Conservation (phyloP, 352 stramenopile genomes). For the Phytophthora rubi region DNA sequence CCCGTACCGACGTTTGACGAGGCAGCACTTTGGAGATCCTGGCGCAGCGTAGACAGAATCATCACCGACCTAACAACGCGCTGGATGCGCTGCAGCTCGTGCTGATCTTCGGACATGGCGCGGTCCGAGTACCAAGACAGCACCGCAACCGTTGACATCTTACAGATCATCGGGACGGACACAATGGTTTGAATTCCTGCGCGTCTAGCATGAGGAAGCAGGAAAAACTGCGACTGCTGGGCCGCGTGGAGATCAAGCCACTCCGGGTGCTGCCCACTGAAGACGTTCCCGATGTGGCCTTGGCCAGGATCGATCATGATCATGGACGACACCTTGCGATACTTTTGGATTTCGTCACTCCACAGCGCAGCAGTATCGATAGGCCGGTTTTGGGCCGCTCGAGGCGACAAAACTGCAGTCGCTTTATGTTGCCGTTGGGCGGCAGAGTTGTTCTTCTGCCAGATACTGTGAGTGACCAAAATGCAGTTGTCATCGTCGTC, state of each 20-base stretch:
- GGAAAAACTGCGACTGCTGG: slow-evolving; percentile 76
- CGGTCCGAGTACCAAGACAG: slow-evolving; percentile 82
- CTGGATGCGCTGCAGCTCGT: slow-evolving; percentile 77
- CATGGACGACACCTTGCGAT: slow-evolving; percentile 70
- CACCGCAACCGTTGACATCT: slow-evolving; percentile 80
- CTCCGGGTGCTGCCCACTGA: slow-evolving; percentile 72
- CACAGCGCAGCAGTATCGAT: slow-evolving; percentile 40
- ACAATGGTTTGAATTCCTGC: slow-evolving; percentile 72
- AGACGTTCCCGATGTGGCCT: slow-evolving; percentile 75
- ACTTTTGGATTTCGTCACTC: slow-evolving; percentile 70
- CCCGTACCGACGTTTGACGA: slow-evolving; percentile 28
- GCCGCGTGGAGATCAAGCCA: slow-evolving; percentile 61
- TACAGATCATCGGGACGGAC: slow-evolving; percentile 84
- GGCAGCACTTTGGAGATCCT: slow-evolving; percentile 51
- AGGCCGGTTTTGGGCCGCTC: slow-evolving; percentile 26
- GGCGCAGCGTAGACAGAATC: slow-evolving; percentile 62
- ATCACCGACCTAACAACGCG: slow-evolving; percentile 71
- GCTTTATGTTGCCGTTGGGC: slow-evolving; percentile 12
- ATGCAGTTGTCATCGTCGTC: slow-evolving; percentile 68
- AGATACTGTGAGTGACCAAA: slow-evolving; percentile 72
- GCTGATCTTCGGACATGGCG: slow-evolving; percentile 54
- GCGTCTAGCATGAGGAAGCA: slow-evolving; percentile 69
- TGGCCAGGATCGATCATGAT: slow-evolving; percentile 84
- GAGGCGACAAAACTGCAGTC: slow-evolving; percentile 26
- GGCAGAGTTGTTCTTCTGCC: slow-evolving; percentile 54